Percentiles rank a stretch among this genome's conserved stretches.
phyloP scores from a whole-genome alignment of 108 stramenopile genomes.

The Epipyxis sp. region DNA sequence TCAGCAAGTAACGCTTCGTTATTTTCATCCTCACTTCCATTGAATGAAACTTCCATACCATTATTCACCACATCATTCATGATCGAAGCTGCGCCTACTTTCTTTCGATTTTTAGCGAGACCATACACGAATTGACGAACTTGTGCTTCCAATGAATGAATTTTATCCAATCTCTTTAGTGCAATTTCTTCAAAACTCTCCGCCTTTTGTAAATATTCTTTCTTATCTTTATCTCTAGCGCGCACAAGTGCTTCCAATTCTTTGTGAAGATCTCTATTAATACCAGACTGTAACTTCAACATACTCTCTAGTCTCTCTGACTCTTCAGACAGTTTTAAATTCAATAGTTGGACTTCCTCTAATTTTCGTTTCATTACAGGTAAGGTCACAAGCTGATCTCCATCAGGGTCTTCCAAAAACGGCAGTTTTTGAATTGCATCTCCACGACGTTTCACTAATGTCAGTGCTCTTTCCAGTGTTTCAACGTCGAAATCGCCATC shows the following conservation, averaged over 20 bases:
- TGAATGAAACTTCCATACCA: no score
- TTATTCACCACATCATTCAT: neutral
- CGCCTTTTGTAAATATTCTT: slow-evolving; percentile 42
- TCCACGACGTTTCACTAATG: slow-evolving; percentile 46
- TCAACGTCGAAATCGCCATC: slow-evolving; percentile 57
- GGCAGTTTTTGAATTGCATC: slow-evolving; percentile 28
- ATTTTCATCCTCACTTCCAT: no score
- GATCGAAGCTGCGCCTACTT: neutral
- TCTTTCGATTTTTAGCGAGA: neutral
- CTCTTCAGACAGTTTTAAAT: slow-evolving; percentile 54
- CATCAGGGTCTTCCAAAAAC: slow-evolving; percentile 47
- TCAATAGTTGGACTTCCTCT: slow-evolving; percentile 54
- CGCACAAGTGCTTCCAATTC: slow-evolving; percentile 52
- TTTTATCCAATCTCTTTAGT: slow-evolving; percentile 44
- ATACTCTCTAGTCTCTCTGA: slow-evolving; percentile 62
- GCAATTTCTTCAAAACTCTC: slow-evolving; percentile 54
- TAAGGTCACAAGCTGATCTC: slow-evolving; percentile 34
- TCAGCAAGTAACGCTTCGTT: neutral
- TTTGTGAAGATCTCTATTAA: slow-evolving; percentile 62
- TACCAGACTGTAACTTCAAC: slow-evolving; percentile 63
- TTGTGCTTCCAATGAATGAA: slow-evolving; percentile 60
- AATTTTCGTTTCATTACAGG: slow-evolving; percentile 50
- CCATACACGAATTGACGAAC: slow-evolving; percentile 39
- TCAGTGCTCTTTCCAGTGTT: slow-evolving; percentile 61
- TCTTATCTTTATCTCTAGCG: slow-evolving; percentile 42